These are phyloP conservation scores for Populus trichocarpa DNA, from an alignment of 441 rosid genomes.

Conservation along the genomic window DNA sequence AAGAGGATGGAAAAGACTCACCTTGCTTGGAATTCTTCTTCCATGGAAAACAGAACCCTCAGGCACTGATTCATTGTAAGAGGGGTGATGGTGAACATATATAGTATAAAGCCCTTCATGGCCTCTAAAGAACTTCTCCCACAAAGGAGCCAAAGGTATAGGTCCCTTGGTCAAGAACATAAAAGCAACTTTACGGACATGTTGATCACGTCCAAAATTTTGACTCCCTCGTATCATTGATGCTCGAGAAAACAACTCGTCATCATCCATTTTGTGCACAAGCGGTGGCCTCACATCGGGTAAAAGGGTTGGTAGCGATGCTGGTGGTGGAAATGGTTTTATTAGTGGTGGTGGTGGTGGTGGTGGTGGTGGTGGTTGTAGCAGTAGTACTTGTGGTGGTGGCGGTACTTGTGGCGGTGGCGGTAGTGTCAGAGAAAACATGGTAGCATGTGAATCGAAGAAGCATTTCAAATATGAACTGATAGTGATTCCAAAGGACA, in stretches of 20 bases:
- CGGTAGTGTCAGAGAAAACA: background rate
- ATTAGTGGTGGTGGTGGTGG: background rate
- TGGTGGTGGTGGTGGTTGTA: background rate
- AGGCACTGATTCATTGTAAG: conserved; percentile 25
- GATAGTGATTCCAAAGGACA: conserved; percentile 23
- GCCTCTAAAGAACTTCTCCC: conserved; percentile 37
- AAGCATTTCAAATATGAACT: conserved; percentile 7
- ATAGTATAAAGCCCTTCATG: conserved; percentile 32
- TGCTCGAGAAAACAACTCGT: conserved; percentile 64
- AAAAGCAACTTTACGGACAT: conserved; percentile 68
- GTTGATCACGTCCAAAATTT: conserved; percentile 39
- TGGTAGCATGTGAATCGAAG: background rate
- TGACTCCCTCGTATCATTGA: conserved; percentile 58
- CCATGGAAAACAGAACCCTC: conserved; percentile 31
- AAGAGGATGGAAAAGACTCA: conserved; percentile 3
- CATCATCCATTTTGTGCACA: conserved; percentile 54
- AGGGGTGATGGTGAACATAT: conserved; percentile 31
- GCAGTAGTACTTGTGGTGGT: background rate
- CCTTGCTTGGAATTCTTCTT: conserved; percentile 43
- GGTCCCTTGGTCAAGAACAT: conserved; percentile 40
- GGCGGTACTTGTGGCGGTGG: background rate
- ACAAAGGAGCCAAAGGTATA: conserved; percentile 29
- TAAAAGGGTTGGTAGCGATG: background rate
- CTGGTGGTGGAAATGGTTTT: background rate
- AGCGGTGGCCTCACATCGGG: conserved; percentile 23